phyloP scores from a whole-genome alignment of 768 basidiomycete species.

The Pleurotus ostreatus region DNA sequence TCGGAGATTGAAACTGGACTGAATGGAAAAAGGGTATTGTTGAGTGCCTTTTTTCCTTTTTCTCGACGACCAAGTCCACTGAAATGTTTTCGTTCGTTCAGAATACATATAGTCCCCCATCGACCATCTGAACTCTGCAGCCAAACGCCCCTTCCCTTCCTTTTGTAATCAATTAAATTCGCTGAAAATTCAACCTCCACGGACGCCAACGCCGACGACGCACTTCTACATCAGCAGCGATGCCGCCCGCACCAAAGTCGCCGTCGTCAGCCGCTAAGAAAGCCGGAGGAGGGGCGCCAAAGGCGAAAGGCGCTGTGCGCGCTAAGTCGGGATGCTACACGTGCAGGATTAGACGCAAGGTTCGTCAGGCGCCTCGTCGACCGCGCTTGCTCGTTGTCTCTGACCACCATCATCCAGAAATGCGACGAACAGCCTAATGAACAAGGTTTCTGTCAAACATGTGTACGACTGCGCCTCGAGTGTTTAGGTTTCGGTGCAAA shows the following conservation, averaged over 20 bases:
- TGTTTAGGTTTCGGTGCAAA: conserved; percentile 85
- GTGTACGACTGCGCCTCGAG: conserved; percentile 74
- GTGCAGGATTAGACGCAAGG: conserved; percentile 84
- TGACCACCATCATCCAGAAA: conserved; percentile 47
- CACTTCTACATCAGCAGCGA: conserved; percentile 10
- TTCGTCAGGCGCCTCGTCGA: conserved; percentile 24
- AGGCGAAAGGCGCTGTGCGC: conserved; percentile 77
- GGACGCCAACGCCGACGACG: no score
- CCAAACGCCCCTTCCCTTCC: conserved; percentile 8
- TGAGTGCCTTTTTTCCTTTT: neutral
- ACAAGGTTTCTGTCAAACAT: conserved; percentile 68
- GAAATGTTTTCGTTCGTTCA: neutral
- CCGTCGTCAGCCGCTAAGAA: conserved; percentile 33
- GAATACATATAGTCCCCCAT: conserved; percentile 1
- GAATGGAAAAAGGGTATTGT: neutral
- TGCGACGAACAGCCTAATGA: conserved; percentile 72
- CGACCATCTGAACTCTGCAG: conserved; percentile 10
- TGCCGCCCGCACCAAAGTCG: conserved; percentile 40
- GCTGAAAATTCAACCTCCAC: no score
- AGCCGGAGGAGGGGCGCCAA: conserved; percentile 49
- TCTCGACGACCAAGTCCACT: neutral
- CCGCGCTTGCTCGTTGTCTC: conserved; percentile 10
- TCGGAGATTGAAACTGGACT: neutral
- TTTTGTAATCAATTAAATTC: neutral
- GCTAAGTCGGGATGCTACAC: conserved; percentile 90